Conservation (phyloP, 331 rosid species). For the Pyracantha coccinea region DNA sequence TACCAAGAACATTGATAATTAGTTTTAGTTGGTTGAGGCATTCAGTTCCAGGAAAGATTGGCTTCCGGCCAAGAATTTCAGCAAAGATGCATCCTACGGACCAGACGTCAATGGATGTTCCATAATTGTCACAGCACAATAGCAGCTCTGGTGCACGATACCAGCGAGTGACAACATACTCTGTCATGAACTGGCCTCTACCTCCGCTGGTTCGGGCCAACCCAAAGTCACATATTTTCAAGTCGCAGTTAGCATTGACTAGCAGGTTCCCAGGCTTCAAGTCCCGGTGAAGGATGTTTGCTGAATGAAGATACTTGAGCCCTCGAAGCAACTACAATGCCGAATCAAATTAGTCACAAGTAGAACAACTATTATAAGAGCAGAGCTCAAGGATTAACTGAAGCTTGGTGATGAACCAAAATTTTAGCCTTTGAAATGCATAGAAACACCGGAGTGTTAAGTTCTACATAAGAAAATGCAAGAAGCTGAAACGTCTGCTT, state of each 20-base stretch:
- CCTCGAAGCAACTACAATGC: constrained; percentile 39
- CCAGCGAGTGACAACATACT: constrained; percentile 60
- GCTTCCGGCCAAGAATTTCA: constrained; percentile 47
- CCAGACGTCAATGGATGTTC: constrained; percentile 56
- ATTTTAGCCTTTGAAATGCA: neutral
- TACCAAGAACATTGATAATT: constrained; percentile 39
- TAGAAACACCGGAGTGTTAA: neutral
- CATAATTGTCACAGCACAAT: constrained; percentile 42
- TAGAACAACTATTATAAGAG: neutral
- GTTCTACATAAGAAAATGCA: neutral
- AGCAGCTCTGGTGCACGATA: constrained; percentile 58
- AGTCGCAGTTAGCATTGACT: constrained; percentile 41
- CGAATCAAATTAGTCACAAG: neutral
- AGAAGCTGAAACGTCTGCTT: neutral
- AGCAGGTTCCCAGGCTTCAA: constrained; percentile 57
- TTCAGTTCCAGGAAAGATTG: constrained; percentile 45
- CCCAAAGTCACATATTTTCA: constrained; percentile 53
- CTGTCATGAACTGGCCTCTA: constrained; percentile 44
- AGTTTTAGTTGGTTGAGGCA: constrained; percentile 47
- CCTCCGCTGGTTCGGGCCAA: constrained; percentile 42
- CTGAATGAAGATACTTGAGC: constrained; percentile 49
- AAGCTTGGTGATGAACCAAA: neutral
- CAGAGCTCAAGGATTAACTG: neutral
- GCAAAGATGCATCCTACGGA: constrained; percentile 59
- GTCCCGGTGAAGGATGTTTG: constrained; percentile 50